Base-by-base conservation (phyloP, 2,329 filamentous ascomycete species). In the Sphaerulina vaccinii region DNA sequence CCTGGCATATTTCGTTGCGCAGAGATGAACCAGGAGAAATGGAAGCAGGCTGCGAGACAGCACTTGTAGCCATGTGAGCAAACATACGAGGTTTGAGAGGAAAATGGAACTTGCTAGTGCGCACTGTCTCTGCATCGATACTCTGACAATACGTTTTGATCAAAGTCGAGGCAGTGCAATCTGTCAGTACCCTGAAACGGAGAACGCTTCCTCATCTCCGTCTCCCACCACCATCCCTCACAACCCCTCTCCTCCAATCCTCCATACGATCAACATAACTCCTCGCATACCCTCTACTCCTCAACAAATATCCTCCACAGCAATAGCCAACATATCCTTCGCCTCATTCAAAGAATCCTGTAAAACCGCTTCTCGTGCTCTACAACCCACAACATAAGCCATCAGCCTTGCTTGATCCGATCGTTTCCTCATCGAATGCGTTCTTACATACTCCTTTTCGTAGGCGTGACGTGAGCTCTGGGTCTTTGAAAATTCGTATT, bases 401-500 rank as follows among this genome's bases (percentile, higher is more conserved):
- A 38, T 47, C 44, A 47, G 37, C 3, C 44, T 19, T n/a, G 44
- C 44, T 32, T 38, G 44, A 16, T 47, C 44, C n/a, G 19, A 13
- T 21, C 29, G 37, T 1, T 16, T n/a, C 22, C 2, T 1, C 44
- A 47, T 47, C 5, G 37, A 18, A 3, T 47, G 44, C 1, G 13
- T 24, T 21, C 21, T 37, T 16, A 38, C 44, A n/a, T 47, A 47
- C 22, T 24, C 38, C 21, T 23, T 27, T 11, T 47, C 44, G 6
- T 39, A 36, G n/a, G 33, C 22, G 18, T 47, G 33, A 19, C 44
- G 44, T 11, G 33, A 27, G 24, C 22, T 35, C 5, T 36, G 44
- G n/a, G 33, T 47, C n/a, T 27, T 19, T 13, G 24, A 7, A 16
- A 47, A 47, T 13, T 47, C 44, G 22, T 47, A 21, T 15, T 47